Conservation (phyloP, 2,329 filamentous ascomycete genomes). For the Xylaria hypoxylon region DNA sequence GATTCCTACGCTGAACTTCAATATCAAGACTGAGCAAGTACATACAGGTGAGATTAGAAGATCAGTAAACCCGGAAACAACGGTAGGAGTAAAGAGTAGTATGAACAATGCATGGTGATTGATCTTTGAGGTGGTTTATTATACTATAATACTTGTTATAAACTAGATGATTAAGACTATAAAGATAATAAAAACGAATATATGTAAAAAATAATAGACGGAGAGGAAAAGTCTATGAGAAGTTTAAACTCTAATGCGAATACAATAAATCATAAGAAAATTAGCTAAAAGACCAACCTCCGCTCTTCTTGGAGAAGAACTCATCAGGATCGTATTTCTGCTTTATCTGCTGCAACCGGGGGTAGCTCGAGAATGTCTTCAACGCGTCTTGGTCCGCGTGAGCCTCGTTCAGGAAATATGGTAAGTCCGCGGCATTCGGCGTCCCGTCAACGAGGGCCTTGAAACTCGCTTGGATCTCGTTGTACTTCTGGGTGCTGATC, state of each 20-base stretch:
- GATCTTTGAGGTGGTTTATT: too few species aligned
- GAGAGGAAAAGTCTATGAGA: too few species aligned
- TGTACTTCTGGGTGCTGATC: slow-evolving; percentile 21
- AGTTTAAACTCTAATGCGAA: not conserved
- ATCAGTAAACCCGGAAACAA: too few species aligned
- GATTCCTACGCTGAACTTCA: too few species aligned
- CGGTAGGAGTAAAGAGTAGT: too few species aligned
- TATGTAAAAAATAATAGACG: too few species aligned
- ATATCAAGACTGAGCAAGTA: too few species aligned
- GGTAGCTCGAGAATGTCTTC: slow-evolving; percentile 30
- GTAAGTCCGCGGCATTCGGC: slow-evolving; percentile 30
- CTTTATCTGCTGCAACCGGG: slow-evolving; percentile 24
- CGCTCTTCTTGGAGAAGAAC: slow-evolving; percentile 30
- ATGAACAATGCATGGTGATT: too few species aligned
- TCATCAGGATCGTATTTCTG: slow-evolving; percentile 32
- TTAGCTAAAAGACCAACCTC: slow-evolving; percentile 32
- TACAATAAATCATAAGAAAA: not conserved
- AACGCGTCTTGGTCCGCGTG: slow-evolving; percentile 27
- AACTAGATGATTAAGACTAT: too few species aligned
- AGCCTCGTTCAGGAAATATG: slow-evolving; percentile 33
- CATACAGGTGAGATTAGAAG: too few species aligned
- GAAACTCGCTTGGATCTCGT: slow-evolving; percentile 31
- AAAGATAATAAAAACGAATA: not conserved
- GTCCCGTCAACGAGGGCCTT: slow-evolving; percentile 30
- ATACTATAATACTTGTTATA: too few species aligned